Base-by-base conservation (phyloP, 83 land plant species). In the Picea abies region DNA sequence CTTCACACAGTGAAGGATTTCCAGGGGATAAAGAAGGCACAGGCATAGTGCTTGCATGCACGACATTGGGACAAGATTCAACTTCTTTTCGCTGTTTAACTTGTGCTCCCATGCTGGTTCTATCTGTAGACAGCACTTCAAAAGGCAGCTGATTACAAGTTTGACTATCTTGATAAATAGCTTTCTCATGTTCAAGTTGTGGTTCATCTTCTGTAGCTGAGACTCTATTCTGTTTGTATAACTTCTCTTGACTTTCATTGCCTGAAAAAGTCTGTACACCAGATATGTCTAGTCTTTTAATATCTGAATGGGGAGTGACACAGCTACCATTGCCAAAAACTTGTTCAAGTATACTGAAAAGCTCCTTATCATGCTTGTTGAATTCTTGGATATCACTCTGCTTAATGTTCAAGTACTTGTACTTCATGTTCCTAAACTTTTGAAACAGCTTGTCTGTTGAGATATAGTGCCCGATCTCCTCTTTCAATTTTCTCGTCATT, bases 341-440 rank as follows among this genome's bases (percentile, higher is more conserved):
- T 47, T 73, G 58, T 44, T 73, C 77, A 35, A 73, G 58, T 73
- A 73, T 9, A 44, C 11, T 72, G 26, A 72, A 72, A 44, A 72
- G 56, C 26, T 72, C 52, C 76, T 72, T 23, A 44, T 72, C 76
- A 72, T 72, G 76, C 52, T 72, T 47, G 22, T 20, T 72, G 12
- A 72, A 20, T 44, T 69, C 73, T 32, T 72, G 76, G 25, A n/a
- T 44, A 23, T 39, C 52, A 20, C 56, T 39, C 52, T 49, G 76
- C 76, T 72, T 72, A 72, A 47, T 72, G 9, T 41, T 41, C 76
- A 72, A 72, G 56, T 72, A 72, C 52, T 17, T 72, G 76, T 72
- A 72, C 25, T 72, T 72, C 44, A 49, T 20, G 76, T 22, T 72
- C 76, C 76, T 72, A 72, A 72, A 72, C 4, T 10, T 49, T 41